Base-by-base conservation (phyloP, 2,329 filamentous ascomycete genomes). In the Penicillium frequentans region DNA sequence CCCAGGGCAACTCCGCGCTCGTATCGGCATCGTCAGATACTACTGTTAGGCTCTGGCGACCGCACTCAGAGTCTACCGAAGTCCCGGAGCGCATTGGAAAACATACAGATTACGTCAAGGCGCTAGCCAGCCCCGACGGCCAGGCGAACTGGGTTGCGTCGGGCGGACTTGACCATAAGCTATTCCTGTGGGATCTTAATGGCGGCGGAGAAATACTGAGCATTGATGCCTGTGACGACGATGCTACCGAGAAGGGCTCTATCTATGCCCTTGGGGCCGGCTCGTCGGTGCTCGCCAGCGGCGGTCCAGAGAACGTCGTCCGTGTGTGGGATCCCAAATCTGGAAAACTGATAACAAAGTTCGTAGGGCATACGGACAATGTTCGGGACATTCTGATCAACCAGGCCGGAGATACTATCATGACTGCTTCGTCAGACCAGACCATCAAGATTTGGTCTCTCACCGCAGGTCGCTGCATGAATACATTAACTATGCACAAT, bases 401-500 rank as follows among this genome's bases (percentile, higher is more conserved):
- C 67, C 87, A 93, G 64, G 87, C 90, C 58, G 93, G 91, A 39
- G 92, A 96, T 70, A 96, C 87, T 42, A 90, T 99, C 65, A 85
- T 99, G 81, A 96, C 93, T 0, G 93, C 91, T 14, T 96, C 93
- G 66, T 93, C 93, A 1, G 95, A 99, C 73, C 92, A 96, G 76
- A 98, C 95, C 0, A 89, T 99, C 79, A 99, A 99, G 78, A 86
- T 98, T 56, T 99, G 95, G 95, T 97, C 93, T 64, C 88, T 98
- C 65, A 95, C 90, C 11, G 93, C 92, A 23, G 95, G 95, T 54
- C 85, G 95, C 65, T 99, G 95, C 81, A 93, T 98, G 89, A 91
- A 97, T 75, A 99, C 95, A 0, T 84, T 99, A 66, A 97, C 93
- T 54, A 99, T 99, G 95, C 95, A 99, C 77, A 96, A 96, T 70